Percentiles rank a stretch among this genome's conserved stretches.
Evolutionary conservation across 108 stramenopile genomes (phyloP).

Genomic region (Nannochloropsis gaditana): DNA sequence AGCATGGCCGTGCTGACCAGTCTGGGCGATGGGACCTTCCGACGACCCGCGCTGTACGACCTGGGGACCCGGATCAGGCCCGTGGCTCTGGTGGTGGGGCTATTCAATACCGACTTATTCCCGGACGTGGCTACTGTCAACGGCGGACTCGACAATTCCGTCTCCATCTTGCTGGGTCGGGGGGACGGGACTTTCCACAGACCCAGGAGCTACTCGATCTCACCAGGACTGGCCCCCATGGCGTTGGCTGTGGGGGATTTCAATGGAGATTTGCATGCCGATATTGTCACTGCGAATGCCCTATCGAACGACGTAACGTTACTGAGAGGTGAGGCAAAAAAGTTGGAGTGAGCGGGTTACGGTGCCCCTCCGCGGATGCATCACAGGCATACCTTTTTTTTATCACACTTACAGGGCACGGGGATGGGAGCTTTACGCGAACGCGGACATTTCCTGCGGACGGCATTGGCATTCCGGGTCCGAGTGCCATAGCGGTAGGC

Average conservation of each 20-base stretch:
- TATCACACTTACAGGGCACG: background rate
- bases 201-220: background rate
- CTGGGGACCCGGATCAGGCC: background rate
- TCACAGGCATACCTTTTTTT: too few relatives aligned
- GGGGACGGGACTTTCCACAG: background rate
- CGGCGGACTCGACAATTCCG: background rate
- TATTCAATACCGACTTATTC: constrained; percentile 8
- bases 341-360: too few relatives aligned
- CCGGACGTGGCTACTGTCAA: background rate
- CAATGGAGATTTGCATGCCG: background rate
- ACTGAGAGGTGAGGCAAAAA: background rate
- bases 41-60: background rate
- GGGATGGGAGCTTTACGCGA: background rate
- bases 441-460: constrained; percentile 3
- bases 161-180: background rate
- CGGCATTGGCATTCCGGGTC: constrained; percentile 12
- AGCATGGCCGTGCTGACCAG: constrained; percentile 7
- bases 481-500: background rate
- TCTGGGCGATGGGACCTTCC: constrained; percentile 10
- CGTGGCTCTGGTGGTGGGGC: background rate
- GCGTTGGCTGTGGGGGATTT: background rate
- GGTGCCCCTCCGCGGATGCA: too few relatives aligned
- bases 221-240: constrained; percentile 15
- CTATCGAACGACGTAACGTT: constrained; percentile 16
- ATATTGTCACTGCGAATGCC: constrained; percentile 13